Percentiles rank a stretch among this genome's conserved stretches.
phyloP scores from a whole-genome alignment of 2,329 filamentous ascomycete genomes.

The Metarhizium album region DNA sequence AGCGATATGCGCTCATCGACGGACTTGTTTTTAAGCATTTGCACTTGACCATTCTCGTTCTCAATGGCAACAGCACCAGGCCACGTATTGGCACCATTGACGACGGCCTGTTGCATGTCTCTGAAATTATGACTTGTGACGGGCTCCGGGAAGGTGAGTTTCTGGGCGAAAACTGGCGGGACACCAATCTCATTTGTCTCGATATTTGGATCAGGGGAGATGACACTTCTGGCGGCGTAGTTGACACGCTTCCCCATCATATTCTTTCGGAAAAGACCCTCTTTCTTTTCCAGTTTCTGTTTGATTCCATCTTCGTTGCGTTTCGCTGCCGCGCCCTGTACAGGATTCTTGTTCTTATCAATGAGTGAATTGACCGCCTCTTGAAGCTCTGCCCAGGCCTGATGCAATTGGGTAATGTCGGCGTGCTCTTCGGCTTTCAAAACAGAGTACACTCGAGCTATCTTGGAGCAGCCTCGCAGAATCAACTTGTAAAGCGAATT shows the following conservation, averaged over 20 bases:
- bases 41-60: constrained; percentile 86
- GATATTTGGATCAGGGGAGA: constrained; percentile 96
- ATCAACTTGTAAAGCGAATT: constrained; percentile 84
- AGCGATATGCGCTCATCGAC: constrained; percentile 79
- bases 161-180: constrained; percentile 92
- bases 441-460: constrained; percentile 55
- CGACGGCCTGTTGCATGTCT: constrained; percentile 89
- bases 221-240: constrained; percentile 93
- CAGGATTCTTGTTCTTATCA: constrained; percentile 76
- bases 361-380: constrained; percentile 88
- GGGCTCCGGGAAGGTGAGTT: constrained; percentile 91
- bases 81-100: constrained; percentile 90
- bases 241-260: constrained; percentile 99
- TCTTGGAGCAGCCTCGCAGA: constrained; percentile 59
- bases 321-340: constrained; percentile 66
- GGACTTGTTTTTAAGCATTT: constrained; percentile 79
- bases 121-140: constrained; percentile 96
- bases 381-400: constrained; percentile 74
- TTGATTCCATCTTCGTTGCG: constrained; percentile 90
- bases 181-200: constrained; percentile 99
- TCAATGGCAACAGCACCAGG: constrained; percentile 91
- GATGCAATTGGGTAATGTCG: constrained; percentile 63
- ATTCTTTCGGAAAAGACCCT: constrained; percentile 95
- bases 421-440: constrained; percentile 33
- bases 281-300: constrained; percentile 96